Evolutionary conservation across 805 yeast genomes (phyloP).

Genomic region (Maudiozyma bulderi): DNA sequence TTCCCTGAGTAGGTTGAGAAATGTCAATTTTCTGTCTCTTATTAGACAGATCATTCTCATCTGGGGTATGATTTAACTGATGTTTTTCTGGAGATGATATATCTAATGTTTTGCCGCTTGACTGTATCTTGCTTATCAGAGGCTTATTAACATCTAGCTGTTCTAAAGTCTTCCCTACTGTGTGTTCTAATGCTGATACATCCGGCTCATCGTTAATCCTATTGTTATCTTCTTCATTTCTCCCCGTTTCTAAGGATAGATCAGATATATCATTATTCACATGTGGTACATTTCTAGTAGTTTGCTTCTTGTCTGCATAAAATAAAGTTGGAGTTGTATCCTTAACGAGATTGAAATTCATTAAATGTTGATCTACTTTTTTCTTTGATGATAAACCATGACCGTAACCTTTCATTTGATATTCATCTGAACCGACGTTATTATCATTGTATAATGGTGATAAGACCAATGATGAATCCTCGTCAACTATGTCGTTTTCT

Average conservation of each 20-base stretch:
- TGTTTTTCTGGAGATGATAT: slow-evolving; percentile 12
- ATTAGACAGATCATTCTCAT: no score
- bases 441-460: background rate
- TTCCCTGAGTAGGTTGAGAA: slow-evolving; percentile 13
- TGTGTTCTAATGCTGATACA: background rate
- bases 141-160: slow-evolving; percentile 16
- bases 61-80: no score
- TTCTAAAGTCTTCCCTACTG: slow-evolving; percentile 9
- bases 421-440: background rate
- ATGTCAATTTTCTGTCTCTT: slow-evolving; percentile 13
- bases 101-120: slow-evolving; percentile 4
- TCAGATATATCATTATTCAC: slow-evolving; percentile 1
- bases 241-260: slow-evolving; percentile 7
- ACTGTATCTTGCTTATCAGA: slow-evolving; percentile 3
- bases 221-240: slow-evolving; percentile 1
- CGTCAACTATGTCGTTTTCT: background rate
- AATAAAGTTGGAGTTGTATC: slow-evolving; percentile 1
- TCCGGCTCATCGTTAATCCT: background rate
- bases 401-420: slow-evolving; percentile 7
- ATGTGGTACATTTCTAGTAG: background rate
- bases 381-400: slow-evolving; percentile 14
- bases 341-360: background rate
- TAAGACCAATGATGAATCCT: background rate
- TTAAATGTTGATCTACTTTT: background rate
- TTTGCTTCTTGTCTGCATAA: background rate